Evolutionary conservation across 768 basidiomycete species (phyloP).

Genomic region (Amanita jacksonii): DNA sequence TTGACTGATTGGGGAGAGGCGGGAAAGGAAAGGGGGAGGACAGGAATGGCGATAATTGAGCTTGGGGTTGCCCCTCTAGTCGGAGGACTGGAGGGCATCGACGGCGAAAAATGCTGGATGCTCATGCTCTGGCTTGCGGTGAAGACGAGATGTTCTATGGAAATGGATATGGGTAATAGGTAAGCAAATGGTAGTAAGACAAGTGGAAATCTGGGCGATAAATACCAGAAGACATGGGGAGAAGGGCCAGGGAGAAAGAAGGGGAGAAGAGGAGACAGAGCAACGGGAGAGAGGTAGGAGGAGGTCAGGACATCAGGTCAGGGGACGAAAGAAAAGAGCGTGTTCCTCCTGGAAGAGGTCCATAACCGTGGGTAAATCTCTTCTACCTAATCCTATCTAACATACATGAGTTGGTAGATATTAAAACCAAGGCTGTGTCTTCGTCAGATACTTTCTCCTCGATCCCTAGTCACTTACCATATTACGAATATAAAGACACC

Average conservation of each 20-base stretch:
- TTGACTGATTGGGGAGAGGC: constrained; percentile 12
- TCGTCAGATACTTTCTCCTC: not conserved
- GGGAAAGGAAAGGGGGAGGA: constrained; percentile 13
- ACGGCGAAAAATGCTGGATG: constrained; percentile 9
- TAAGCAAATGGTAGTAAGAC: constrained; percentile 8
- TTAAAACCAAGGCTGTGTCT: constrained; percentile 63
- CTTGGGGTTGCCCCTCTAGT: constrained; percentile 12
- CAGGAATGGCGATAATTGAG: constrained; percentile 12
- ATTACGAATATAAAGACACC: constrained; percentile 76
- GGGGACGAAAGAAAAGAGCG: constrained; percentile 11
- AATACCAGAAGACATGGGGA: constrained; percentile 2
- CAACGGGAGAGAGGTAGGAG: constrained; percentile 5
- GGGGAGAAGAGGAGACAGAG: not conserved
- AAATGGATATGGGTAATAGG: constrained; percentile 6
- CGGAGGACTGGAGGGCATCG: constrained; percentile 8
- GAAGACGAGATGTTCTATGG: constrained; percentile 9
- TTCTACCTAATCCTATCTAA: not conserved
- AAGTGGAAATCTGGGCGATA: too few relatives aligned
- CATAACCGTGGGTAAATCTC: constrained; percentile 32
- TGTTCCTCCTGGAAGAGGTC: too few relatives aligned
- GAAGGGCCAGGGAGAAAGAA: too few relatives aligned
- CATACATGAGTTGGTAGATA: constrained; percentile 52
- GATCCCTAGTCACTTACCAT: constrained; percentile 50
- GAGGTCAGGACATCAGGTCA: constrained; percentile 21
- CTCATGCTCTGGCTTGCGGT: constrained; percentile 6